Percentiles rank a stretch among this genome's conserved stretches.
These are phyloP conservation scores for Hirschioporus abietinus DNA, from an alignment of 768 basidiomycete species.

Conservation along the genomic window DNA sequence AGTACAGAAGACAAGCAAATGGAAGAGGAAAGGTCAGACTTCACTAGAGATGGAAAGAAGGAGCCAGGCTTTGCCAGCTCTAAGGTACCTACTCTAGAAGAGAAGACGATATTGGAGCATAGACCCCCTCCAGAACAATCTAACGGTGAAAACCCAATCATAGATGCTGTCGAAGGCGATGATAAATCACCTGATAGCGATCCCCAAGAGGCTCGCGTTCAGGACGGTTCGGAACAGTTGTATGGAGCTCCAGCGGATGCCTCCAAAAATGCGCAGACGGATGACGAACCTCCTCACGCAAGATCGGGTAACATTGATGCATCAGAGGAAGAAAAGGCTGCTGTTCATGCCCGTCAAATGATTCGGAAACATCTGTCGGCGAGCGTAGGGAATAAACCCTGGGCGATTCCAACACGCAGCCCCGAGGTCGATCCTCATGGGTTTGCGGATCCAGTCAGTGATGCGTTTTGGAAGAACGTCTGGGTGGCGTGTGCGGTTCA, in stretches of 20 bases:
- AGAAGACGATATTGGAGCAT: conserved; percentile 52
- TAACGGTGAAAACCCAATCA: conserved; percentile 19
- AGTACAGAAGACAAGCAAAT: conserved; percentile 37
- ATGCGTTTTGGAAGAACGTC: conserved; percentile 83
- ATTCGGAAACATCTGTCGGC: conserved; percentile 49
- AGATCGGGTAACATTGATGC: conserved; percentile 38
- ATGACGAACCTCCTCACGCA: conserved; percentile 45
- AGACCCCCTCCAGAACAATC: conserved; percentile 32
- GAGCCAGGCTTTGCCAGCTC: conserved; percentile 54
- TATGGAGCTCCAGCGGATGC: conserved; percentile 56
- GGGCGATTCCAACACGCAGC: conserved; percentile 60
- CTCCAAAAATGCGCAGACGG: conserved; percentile 31
- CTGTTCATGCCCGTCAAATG: conserved; percentile 43
- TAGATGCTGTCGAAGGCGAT: conserved; percentile 26
- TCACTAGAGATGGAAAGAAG: conserved; percentile 44
- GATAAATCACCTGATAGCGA: conserved; percentile 9
- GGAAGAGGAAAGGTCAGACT: conserved; percentile 48
- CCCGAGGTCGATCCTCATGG: conserved; percentile 69
- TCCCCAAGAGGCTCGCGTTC: conserved; percentile 29
- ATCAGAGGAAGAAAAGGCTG: conserved; percentile 43
- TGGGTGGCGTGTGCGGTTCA: conserved; percentile 87
- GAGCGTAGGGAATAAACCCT: conserved; percentile 48
- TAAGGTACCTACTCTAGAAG: conserved; percentile 65
- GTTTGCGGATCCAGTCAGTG: conserved; percentile 86
- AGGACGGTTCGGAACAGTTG: conserved; percentile 33